Evolutionary conservation across 352 stramenopile species (phyloP), one percentile per base, ranked within the genome.

Genomic region (Pseudoperonospora humuli): DNA sequence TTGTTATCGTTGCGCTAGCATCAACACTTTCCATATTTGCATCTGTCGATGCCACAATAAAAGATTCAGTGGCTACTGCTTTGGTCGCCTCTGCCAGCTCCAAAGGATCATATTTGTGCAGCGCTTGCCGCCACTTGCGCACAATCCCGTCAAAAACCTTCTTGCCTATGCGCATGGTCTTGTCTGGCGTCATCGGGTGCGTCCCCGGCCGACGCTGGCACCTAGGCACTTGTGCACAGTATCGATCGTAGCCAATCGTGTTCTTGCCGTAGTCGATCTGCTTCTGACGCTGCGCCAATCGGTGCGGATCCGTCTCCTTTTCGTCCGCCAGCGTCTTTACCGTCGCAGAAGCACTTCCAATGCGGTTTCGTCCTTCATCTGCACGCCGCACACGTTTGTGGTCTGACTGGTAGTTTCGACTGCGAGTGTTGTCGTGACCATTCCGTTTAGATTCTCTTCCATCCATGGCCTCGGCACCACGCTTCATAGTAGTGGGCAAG

Each of bases 181-280:
- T 90, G 61, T 95, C 79, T 0, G 84, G 84, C 34, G 79, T 93
- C 64, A 74, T 75, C 2, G 81, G 84, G 39, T 95, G 63, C 9
- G 56, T 65, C 0, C 50, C 35, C 3, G 53, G 57, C 14, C 61
- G 58, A 20, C 80, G 73, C 39, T 74, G 45, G 37, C 74, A 54
- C 32, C 64, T 62, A 2, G 81, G 77, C 24, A 95, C 74, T 23
- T 55, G 39, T 6, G 66, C 48, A 35, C 76, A 85, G 54, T 95
- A 95, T 7, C 51, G 72, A 36, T 95, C 81, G 51, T 96, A 95
- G n/a, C 86, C 86, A 36, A 92, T 66, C 31, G 86, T 95, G 62
- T 96, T 96, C 59, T 95, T 96, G 28, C 86, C 86, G 42, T 86
- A 95, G 54, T 95, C 84, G 44, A 95, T 92, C 54, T 96, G 86